Percentiles rank a stretch among this genome's conserved stretches.
These are phyloP conservation scores for Saccharomycopsis capsularis DNA, from an alignment of 805 yeast species.

Conservation along the genomic window DNA sequence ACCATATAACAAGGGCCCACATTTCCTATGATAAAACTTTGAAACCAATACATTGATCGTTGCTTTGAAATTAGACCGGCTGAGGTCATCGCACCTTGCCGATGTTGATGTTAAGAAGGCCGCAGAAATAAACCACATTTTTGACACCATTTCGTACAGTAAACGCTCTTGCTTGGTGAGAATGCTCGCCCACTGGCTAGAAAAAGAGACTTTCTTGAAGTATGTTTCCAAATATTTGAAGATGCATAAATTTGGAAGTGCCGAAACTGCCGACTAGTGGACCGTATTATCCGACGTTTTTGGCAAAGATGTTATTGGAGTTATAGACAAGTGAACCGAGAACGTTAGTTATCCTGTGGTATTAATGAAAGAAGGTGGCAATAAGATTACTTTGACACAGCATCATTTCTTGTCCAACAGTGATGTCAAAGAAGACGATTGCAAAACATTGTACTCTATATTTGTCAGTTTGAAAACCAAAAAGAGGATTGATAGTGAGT, in stretches of 20 bases:
- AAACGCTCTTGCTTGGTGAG: slow-evolving; percentile 75
- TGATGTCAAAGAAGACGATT: slow-evolving; percentile 71
- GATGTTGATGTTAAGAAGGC: slow-evolving; percentile 77
- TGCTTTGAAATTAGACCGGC: slow-evolving; percentile 68
- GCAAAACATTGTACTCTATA: slow-evolving; percentile 61
- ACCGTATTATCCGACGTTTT: slow-evolving; percentile 59
- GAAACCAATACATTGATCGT: slow-evolving; percentile 70
- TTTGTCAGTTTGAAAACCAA: slow-evolving; percentile 55
- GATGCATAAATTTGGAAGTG: slow-evolving; percentile 71
- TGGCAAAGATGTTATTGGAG: slow-evolving; percentile 63
- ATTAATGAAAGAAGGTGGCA: slow-evolving; percentile 51
- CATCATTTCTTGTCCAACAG: slow-evolving; percentile 70
- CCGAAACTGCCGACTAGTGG: slow-evolving; percentile 74
- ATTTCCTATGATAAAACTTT: slow-evolving; percentile 84
- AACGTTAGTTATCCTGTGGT: slow-evolving; percentile 74
- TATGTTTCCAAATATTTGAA: slow-evolving; percentile 75
- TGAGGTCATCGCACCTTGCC: slow-evolving; percentile 80
- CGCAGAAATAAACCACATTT: slow-evolving; percentile 75
- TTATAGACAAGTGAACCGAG: slow-evolving; percentile 78
- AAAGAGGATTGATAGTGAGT: slow-evolving; percentile 49
- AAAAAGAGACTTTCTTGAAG: slow-evolving; percentile 66
- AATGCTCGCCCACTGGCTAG: slow-evolving; percentile 76
- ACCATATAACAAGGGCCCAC: slow-evolving; percentile 73
- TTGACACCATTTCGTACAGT: slow-evolving; percentile 76
- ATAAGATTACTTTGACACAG: slow-evolving; percentile 53